A percentile compares a stretch with the other conserved stretches of the same genome.
Conservation (phyloP, 2,329 filamentous ascomycete genomes). For the Rachicladosporium sp. region DNA sequence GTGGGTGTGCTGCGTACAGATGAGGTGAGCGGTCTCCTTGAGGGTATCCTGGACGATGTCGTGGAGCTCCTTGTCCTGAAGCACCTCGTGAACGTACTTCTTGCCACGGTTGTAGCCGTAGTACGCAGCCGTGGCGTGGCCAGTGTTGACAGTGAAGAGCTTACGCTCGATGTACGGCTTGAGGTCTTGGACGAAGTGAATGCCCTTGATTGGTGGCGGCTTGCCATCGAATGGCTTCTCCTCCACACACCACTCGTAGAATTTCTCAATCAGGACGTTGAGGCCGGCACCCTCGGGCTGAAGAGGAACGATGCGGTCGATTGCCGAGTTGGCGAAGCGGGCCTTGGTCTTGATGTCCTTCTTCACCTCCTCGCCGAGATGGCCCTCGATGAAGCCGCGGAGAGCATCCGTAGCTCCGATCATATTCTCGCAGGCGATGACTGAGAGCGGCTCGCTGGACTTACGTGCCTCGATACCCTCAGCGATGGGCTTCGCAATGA, state of each 20-base stretch:
- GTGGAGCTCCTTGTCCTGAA: slow-evolving; percentile 69
- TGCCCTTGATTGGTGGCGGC: slow-evolving; percentile 66
- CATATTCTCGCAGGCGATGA: slow-evolving; percentile 97
- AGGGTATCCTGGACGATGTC: slow-evolving; percentile 68
- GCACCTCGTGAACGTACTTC: slow-evolving; percentile 77
- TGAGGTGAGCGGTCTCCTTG: slow-evolving; percentile 73
- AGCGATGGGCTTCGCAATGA: slow-evolving; percentile 89
- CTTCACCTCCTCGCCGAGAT: slow-evolving; percentile 57
- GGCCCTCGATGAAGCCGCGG: slow-evolving; percentile 58
- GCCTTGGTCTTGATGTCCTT: slow-evolving; percentile 60
- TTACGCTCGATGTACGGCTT: slow-evolving; percentile 97
- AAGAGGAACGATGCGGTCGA: slow-evolving; percentile 93
- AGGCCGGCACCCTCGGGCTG: slow-evolving; percentile 71
- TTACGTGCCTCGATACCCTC: slow-evolving; percentile 77
- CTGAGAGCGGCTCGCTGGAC: slow-evolving; percentile 56
- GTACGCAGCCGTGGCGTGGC: slow-evolving; percentile 91
- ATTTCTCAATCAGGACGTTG: slow-evolving; percentile 92
- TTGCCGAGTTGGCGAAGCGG: slow-evolving; percentile 91
- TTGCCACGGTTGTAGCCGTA: slow-evolving; percentile 81
- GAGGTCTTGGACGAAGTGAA: slow-evolving; percentile 87
- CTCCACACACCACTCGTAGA: slow-evolving; percentile 98
- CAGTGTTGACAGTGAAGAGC: slow-evolving; percentile 98
- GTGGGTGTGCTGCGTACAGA: slow-evolving; percentile 67
- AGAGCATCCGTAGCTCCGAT: slow-evolving; percentile 89
- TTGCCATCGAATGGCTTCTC: slow-evolving; percentile 63